A percentile compares a stretch with the other conserved stretches of the same genome.
Conservation (phyloP, 2,329 filamentous ascomycete genomes). For the Penicillium sp. region DNA sequence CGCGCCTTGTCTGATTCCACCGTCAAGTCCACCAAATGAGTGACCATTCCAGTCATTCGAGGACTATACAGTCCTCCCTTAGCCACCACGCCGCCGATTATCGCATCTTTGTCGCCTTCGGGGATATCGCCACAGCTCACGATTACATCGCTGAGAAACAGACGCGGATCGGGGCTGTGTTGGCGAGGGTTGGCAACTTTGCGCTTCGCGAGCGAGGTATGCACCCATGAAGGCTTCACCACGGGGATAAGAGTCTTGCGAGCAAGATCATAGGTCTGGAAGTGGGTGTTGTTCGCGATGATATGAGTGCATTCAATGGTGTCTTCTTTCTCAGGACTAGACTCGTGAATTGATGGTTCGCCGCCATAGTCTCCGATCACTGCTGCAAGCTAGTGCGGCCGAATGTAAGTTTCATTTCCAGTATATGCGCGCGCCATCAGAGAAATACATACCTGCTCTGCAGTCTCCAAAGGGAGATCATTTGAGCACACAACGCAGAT, state of each 20-base stretch:
- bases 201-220: conserved; percentile 65
- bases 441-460: conserved; percentile 41
- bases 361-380: conserved; percentile 53
- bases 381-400: conserved; percentile 45
- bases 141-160: conserved; percentile 85
- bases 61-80: conserved; percentile 81
- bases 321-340: conserved; percentile 37
- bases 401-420: conserved; percentile 1
- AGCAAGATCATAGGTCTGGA: conserved; percentile 78
- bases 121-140: conserved; percentile 85
- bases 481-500: conserved; percentile 50
- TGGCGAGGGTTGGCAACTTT: conserved; percentile 77
- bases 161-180: conserved; percentile 84
- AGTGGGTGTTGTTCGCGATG: conserved; percentile 79
- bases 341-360: conserved; percentile 45
- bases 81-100: conserved; percentile 83
- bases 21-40: conserved; percentile 83
- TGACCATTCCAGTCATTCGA: conserved; percentile 71
- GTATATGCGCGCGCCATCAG: neutral
- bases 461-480: conserved; percentile 40
- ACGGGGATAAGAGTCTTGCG: conserved; percentile 79
- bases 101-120: conserved; percentile 83
- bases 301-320: conserved; percentile 62
- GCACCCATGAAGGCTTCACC: conserved; percentile 79
- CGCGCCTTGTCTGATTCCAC: conserved; percentile 68